These are phyloP conservation scores for Gnomoniopsis smithogilvyi DNA, from an alignment of 2,329 filamentous ascomycete species.

Conservation along the genomic window DNA sequence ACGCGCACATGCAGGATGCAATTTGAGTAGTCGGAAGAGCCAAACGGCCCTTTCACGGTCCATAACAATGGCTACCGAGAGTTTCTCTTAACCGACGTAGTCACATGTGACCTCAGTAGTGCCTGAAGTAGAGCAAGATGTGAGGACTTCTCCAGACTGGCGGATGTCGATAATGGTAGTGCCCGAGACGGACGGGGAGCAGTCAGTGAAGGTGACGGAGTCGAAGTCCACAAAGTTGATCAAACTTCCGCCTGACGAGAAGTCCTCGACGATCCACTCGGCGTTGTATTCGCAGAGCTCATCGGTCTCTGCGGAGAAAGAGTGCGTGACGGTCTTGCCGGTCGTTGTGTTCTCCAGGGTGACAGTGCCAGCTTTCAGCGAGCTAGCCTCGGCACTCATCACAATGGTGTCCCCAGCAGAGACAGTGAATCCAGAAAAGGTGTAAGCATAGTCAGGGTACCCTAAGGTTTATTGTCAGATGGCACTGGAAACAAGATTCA, in stretches of 20 bases:
- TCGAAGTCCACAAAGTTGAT: conserved; percentile 44
- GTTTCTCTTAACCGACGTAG: conserved; percentile 31
- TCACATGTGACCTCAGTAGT: conserved; percentile 11
- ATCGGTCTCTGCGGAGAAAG: conserved; percentile 39
- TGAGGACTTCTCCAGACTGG: conserved; percentile 11
- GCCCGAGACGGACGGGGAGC: conserved; percentile 29
- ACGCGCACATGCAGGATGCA: too few species aligned
- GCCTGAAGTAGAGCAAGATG: conserved; percentile 10
- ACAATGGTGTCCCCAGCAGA: conserved; percentile 14
- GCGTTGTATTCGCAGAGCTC: conserved; percentile 51
- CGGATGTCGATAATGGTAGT: conserved; percentile 36
- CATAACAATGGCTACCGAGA: neutral
- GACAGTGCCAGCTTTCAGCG: conserved; percentile 38
- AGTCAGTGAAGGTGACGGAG: conserved; percentile 37
- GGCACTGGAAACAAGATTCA: too few species aligned
- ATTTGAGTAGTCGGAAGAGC: too few species aligned
- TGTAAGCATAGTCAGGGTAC: conserved; percentile 49
- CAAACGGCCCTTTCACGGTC: too few species aligned
- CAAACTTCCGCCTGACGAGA: conserved; percentile 32
- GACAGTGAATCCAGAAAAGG: conserved; percentile 14
- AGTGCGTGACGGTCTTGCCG: conserved; percentile 47
- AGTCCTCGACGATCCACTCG: conserved; percentile 62
- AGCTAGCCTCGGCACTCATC: conserved; percentile 31
- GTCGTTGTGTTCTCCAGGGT: conserved; percentile 44
- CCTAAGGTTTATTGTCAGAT: too few species aligned